phyloP scores from a whole-genome alignment of 164 flowering plant species.

The Cinnamomum micranthum region DNA sequence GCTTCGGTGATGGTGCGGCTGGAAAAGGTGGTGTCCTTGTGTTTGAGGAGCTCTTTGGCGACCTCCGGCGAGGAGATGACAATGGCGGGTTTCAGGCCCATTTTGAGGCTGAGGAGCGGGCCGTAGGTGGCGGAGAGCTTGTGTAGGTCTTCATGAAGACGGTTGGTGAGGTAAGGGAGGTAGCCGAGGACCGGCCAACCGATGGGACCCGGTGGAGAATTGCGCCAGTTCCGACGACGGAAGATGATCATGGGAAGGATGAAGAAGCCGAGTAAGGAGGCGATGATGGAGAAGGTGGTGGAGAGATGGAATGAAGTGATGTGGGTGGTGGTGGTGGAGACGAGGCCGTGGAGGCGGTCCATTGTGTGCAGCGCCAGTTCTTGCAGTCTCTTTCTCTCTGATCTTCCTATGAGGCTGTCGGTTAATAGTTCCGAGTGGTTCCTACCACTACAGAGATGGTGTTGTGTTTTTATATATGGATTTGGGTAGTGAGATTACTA shows the following conservation, averaged over 20 bases:
- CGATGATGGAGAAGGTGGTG: conserved; percentile 5
- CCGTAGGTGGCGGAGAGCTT: conserved; percentile 23
- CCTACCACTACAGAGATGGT: no score
- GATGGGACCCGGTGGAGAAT: conserved; percentile 28
- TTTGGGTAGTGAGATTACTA: no score
- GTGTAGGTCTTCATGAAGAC: conserved; percentile 30
- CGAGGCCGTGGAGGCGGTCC: background rate
- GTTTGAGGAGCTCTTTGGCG: conserved; percentile 24
- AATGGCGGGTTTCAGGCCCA: conserved; percentile 33
- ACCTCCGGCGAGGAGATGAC: conserved; percentile 31
- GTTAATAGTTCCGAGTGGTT: no score
- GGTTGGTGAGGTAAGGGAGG: conserved; percentile 27
- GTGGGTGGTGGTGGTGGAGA: conserved; percentile 2
- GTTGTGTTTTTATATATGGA: no score
- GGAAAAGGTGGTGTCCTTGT: conserved; percentile 24
- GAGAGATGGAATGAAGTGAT: background rate
- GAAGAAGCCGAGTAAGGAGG: conserved; percentile 9
- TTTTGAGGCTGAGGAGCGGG: conserved; percentile 25
- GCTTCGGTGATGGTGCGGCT: conserved; percentile 38
- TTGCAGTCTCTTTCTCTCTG: background rate
- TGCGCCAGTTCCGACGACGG: conserved; percentile 23
- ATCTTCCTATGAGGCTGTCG: background rate
- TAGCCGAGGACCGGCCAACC: conserved; percentile 33
- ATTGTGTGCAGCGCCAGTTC: background rate
- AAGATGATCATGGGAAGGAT: conserved; percentile 7